Base-by-base conservation (phyloP, 768 basidiomycete species). In the Rhizopogon vesiculosus region DNA sequence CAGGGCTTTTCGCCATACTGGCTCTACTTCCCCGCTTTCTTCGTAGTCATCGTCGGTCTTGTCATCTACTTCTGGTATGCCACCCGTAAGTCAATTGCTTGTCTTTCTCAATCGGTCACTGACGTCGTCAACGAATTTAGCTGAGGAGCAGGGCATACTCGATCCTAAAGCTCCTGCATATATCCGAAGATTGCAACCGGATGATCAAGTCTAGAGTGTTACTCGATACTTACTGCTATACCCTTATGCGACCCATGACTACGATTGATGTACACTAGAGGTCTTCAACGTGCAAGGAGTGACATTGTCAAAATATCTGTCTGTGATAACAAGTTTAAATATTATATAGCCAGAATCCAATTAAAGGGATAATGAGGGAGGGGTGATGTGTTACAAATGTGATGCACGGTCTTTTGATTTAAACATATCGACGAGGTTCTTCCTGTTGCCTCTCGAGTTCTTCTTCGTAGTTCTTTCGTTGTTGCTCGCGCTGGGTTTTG, bases 1-100 rank as follows among this genome's bases (percentile, higher is more conserved):
- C 59, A 93, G 91, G 86, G 91, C 61, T 93, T 82, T 73, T 69
- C 73, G 43, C 92, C 92, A 3, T 93, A 82, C 75, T 94, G 91
- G 91, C 78, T 94, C 15, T 93, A 94, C 76, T 94, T 94, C 72
- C 74, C 86, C 57, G 80, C 92, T 0, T 94, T 88, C 63, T 77
- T 70, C 1, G 75, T 93, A 13, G 83, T 92, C 57, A 67, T 93
- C 43, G 35, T 74, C 12, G 92, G 92, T 3, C 78, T 94, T 5
- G 74, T 94, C 63, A 79, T 86, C 39, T 94, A 93, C 72, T 93
- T 93, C 75, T 94, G 92, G 91, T 74, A 80, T 67, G 81, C 86
- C 7, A 85, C 86, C 38, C 91, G 91, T 92, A 73, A 64, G 91
- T 78, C 3, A 19, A 38, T 51, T 48, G 35, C 39, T 16, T 38